These are phyloP conservation scores for Oxytropis ochrocephala DNA, from an alignment of 306 rosid species.

Conservation along the genomic window DNA sequence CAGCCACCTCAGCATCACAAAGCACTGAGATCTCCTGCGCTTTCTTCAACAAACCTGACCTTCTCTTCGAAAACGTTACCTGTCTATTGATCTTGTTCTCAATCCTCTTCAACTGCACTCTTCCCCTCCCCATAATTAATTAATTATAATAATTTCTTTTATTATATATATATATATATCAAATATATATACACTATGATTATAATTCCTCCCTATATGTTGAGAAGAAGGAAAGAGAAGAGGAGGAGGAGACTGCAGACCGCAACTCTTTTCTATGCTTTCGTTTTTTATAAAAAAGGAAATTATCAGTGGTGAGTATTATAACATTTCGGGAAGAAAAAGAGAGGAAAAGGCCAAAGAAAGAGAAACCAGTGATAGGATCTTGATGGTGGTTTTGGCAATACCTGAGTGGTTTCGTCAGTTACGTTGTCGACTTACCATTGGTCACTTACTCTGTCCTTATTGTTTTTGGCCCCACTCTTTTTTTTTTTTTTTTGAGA, in stretches of 20 bases:
- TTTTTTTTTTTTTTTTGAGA: too few species aligned
- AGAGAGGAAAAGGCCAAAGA: background rate
- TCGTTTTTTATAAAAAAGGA: background rate
- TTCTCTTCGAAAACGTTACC: conserved; percentile 84
- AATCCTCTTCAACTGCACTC: conserved; percentile 84
- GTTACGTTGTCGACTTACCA: conserved; percentile 43
- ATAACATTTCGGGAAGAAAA: background rate
- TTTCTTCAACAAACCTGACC: conserved; percentile 82
- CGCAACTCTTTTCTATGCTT: background rate
- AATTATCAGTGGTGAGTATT: conserved; percentile 5
- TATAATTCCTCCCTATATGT: too few species aligned
- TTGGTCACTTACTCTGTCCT: conserved; percentile 32
- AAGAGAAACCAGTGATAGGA: background rate
- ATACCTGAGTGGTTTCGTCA: conserved; percentile 47
- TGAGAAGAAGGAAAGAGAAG: background rate
- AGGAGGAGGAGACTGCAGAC: background rate
- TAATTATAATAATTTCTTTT: too few species aligned
- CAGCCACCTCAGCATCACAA: conserved; percentile 88
- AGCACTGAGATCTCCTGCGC: conserved; percentile 88
- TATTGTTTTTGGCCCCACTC: background rate
- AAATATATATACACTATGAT: too few species aligned
- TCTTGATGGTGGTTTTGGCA: conserved; percentile 20
- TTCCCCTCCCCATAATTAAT: conserved; percentile 65
- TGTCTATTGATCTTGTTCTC: conserved; percentile 93
- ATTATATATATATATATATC: too few species aligned